Evolutionary conservation across 352 stramenopile genomes (phyloP).

Genomic region (Paralagenidium karlingii): DNA sequence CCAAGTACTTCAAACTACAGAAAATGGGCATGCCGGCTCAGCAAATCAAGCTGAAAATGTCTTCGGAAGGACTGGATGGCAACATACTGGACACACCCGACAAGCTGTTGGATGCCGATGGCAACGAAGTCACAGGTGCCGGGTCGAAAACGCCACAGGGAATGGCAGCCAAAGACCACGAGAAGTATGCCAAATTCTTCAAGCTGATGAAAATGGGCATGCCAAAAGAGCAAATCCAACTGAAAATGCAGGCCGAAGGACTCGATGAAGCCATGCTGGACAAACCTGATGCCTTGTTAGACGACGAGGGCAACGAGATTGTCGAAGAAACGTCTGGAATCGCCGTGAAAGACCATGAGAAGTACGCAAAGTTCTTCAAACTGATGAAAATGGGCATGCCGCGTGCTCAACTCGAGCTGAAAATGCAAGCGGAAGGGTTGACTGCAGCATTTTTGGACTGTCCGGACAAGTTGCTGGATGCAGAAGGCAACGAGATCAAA

Average conservation of each 20-base stretch:
- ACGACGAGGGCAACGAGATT: slow-evolving; percentile 30
- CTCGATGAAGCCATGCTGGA: slow-evolving; percentile 31
- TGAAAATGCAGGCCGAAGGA: slow-evolving; percentile 50
- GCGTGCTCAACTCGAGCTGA: slow-evolving; percentile 83
- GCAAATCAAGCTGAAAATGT: slow-evolving; percentile 91
- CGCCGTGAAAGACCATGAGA: slow-evolving; percentile 76
- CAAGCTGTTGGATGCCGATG: slow-evolving; percentile 41
- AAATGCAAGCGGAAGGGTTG: slow-evolving; percentile 48
- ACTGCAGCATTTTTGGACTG: slow-evolving; percentile 35
- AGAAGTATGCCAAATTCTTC: slow-evolving; percentile 76
- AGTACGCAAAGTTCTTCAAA: slow-evolving; percentile 93
- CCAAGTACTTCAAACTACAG: slow-evolving; percentile 93
- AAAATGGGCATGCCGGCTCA: slow-evolving; percentile 90
- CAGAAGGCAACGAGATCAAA: slow-evolving; percentile 29
- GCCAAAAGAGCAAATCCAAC: slow-evolving; percentile 47
- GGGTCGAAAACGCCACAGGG: slow-evolving; percentile 8
- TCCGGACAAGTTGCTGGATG: slow-evolving; percentile 36
- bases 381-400: slow-evolving; percentile 85
- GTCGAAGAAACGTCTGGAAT: slow-evolving; percentile 18
- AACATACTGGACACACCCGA: slow-evolving; percentile 71
- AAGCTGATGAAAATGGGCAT: slow-evolving; percentile 76
- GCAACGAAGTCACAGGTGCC: slow-evolving; percentile 16
- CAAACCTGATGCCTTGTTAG: slow-evolving; percentile 35
- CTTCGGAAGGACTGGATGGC: slow-evolving; percentile 82
- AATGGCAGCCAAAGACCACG: slow-evolving; percentile 68